Base-by-base conservation (phyloP, 345 rosid genomes). In the Acer campestre region DNA sequence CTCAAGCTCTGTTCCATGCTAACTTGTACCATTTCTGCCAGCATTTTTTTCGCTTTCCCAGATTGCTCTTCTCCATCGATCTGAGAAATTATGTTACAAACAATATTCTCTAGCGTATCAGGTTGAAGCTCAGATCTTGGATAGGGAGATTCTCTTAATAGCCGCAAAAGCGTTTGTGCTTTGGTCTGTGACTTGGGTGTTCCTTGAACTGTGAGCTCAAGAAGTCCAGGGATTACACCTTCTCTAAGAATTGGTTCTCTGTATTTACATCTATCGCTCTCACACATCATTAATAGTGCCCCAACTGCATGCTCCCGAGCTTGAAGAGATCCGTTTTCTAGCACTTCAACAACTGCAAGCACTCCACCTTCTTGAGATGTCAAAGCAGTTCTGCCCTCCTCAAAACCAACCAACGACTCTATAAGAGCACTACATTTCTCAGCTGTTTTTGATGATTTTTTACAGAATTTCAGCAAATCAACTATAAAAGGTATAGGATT, bases 1-100 rank as follows among this genome's bases (percentile, higher is more conserved):
- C 94, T 90, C 87, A 96, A 84, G 84, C 97, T 96, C 84, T 94
- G 94, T 61, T 96, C 99, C 99, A 96, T 94, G 83, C 99, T 93
- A 42, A 94, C 98, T 80, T 96, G 97, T 44, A 96, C 98, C 99
- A 96, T 96, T 85, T 96, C 99, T 18, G 97, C 88, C 55, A 96
- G 86, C 98, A 94, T 96, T 84, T 91, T 92, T 90, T 91, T 96
- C 0, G 99, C 99, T 76, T 96, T 96, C 44, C 90, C 86, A 2
- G 92, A 88, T 77, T 96, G 99, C 23, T 96, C 99, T 62, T 96
- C 98, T 67, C 93, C 92, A 55, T 96, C 97, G 8, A 94, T 91
- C 74, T 91, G 94, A 27, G 97, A 94, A 79, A 96, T 92, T 69
- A 96, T 91, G 82, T 91, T 90, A 56, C 97, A 92, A 51, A 96